Percentiles rank a stretch among this genome's conserved stretches.
These are phyloP conservation scores for Sclerotinia nivalis DNA, from an alignment of 2,329 filamentous ascomycete species.

Conservation along the genomic window DNA sequence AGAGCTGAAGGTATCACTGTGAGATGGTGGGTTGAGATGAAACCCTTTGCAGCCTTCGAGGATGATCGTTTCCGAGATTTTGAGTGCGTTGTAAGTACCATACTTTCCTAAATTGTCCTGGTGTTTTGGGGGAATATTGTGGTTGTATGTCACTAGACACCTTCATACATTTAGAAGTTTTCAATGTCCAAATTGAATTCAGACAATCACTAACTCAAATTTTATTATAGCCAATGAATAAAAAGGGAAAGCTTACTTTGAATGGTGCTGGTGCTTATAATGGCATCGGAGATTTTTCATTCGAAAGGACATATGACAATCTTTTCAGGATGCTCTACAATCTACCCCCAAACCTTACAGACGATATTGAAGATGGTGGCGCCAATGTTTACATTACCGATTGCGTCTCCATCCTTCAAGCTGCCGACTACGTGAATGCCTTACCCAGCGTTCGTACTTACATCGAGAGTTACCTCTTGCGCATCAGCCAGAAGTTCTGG, in stretches of 20 bases:
- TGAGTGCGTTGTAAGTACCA: conserved; percentile 31
- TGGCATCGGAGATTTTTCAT: conserved; percentile 26
- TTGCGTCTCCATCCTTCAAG: conserved; percentile 30
- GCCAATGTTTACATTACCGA: conserved; percentile 29
- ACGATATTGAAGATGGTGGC: conserved; percentile 24
- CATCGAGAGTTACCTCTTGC: conserved; percentile 36
- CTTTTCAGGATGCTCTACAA: conserved; percentile 36
- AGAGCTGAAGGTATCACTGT: conserved; percentile 27
- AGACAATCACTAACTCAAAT: neutral
- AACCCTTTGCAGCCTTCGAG: conserved; percentile 3
- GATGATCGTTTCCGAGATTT: conserved; percentile 34
- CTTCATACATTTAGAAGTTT: neutral
- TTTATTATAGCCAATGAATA: conserved; percentile 7
- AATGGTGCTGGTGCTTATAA: conserved; percentile 24
- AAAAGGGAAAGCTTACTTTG: conserved; percentile 8
- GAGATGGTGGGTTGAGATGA: conserved; percentile 34
- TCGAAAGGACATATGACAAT: conserved; percentile 36
- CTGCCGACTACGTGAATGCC: conserved; percentile 31
- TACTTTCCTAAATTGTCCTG: neutral
- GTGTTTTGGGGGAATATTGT: neutral
- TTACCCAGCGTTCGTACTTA: conserved; percentile 28
- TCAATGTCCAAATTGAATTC: neutral
- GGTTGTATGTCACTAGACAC: neutral
- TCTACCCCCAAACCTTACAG: conserved; percentile 27
- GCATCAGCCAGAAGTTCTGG: conserved; percentile 35